Conservation (phyloP, 148 eudicot species). For the Fagopyrum esculentum region DNA sequence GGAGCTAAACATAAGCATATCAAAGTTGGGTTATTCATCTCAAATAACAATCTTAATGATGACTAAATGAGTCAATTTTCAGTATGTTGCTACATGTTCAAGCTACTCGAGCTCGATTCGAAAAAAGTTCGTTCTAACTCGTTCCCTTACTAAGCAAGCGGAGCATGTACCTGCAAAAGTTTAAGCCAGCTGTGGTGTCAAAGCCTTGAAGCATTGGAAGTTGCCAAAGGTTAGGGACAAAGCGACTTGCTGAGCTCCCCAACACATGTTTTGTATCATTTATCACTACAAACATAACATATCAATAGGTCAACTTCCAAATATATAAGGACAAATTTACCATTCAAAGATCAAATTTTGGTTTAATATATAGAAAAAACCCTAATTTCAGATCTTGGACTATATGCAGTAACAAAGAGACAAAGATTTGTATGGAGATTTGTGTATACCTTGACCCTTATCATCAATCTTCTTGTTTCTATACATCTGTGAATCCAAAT, state of each 20-base stretch:
- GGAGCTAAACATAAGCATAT: too few species aligned
- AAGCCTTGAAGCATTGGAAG: not conserved
- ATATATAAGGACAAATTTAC: not conserved
- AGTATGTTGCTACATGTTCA: too few species aligned
- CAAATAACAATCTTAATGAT: too few species aligned
- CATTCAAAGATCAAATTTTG: not conserved
- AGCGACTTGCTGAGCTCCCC: not conserved
- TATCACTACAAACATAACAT: conserved; percentile 3
- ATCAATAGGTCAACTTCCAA: not conserved
- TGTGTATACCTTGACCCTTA: conserved; percentile 6
- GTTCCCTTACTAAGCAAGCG: too few species aligned
- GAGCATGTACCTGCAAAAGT: not conserved
- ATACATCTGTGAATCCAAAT: conserved; percentile 5
- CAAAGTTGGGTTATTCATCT: too few species aligned
- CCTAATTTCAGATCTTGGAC: conserved; percentile 5
- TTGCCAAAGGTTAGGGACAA: conserved; percentile 3
- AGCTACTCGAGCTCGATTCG: too few species aligned
- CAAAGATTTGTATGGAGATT: not conserved
- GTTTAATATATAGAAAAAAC: not conserved
- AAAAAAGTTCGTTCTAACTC: too few species aligned
- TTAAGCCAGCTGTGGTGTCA: not conserved
- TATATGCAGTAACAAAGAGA: not conserved
- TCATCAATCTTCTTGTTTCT: conserved; percentile 12
- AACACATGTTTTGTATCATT: not conserved
- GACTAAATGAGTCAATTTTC: too few species aligned